Evolutionary conservation across 2,329 filamentous ascomycete species (phyloP).

Genomic region (Talaromyces amestolkiae): DNA sequence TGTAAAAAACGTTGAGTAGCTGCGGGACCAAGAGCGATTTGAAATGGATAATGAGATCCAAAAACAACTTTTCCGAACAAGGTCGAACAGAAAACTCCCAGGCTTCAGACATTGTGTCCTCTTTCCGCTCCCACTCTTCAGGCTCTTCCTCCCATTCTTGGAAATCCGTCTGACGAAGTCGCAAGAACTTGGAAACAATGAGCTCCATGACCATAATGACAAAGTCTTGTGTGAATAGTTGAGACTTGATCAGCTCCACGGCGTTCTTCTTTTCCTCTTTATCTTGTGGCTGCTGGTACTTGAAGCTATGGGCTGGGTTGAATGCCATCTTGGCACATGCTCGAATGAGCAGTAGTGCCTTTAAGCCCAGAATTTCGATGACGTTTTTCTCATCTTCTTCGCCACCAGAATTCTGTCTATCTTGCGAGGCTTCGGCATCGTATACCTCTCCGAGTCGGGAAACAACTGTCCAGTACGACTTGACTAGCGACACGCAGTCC

Average conservation of each 20-base stretch:
- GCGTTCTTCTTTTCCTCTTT: conserved; percentile 74
- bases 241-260: conserved; percentile 64
- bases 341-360: conserved; percentile 76
- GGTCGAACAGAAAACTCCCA: conserved; percentile 92
- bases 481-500: conserved; percentile 71
- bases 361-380: conserved; percentile 75
- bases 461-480: conserved; percentile 82
- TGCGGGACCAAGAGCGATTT: conserved; percentile 77
- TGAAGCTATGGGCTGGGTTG: conserved; percentile 76
- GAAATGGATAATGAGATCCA: conserved; percentile 86
- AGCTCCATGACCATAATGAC: conserved; percentile 78
- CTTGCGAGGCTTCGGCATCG: conserved; percentile 23
- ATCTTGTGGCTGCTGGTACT: conserved; percentile 70
- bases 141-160: conserved; percentile 92
- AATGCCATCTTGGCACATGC: conserved; percentile 84
- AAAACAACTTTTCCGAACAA: conserved; percentile 89
- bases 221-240: conserved; percentile 73
- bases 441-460: conserved; percentile 72
- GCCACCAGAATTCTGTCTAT: conserved; percentile 43
- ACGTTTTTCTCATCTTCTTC: conserved; percentile 56
- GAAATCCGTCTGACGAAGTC: conserved; percentile 80
- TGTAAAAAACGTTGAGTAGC: conserved; percentile 77
- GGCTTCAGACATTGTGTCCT: conserved; percentile 78
- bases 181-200: conserved; percentile 82
- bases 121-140: conserved; percentile 90